Percentiles rank a stretch among this genome's conserved stretches.
These are phyloP conservation scores for Aspergillus melleus DNA, from an alignment of 2,329 filamentous ascomycete species.

Conservation along the genomic window DNA sequence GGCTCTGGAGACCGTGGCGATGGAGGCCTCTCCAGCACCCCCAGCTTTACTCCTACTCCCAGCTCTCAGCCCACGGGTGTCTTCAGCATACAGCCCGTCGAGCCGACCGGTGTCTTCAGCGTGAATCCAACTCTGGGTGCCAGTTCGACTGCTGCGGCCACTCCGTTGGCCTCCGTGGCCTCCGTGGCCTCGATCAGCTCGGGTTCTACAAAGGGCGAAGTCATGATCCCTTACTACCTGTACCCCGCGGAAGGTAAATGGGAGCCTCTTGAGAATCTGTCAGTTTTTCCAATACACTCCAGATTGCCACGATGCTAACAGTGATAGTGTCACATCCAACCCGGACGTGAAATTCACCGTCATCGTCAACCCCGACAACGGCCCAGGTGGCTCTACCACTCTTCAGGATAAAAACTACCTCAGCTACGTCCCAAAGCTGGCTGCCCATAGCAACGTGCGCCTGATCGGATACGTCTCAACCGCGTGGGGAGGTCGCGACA, in stretches of 20 bases:
- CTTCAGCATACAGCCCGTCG: neutral
- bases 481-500: neutral
- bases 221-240: neutral
- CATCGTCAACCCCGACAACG: slow-evolving; percentile 23
- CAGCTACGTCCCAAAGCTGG: neutral
- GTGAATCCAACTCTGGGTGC: neutral
- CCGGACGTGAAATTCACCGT: slow-evolving; percentile 20
- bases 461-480: neutral
- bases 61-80: neutral
- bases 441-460: neutral
- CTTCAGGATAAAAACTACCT: slow-evolving; percentile 13
- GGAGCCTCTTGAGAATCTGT: neutral
- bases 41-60: neutral
- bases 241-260: neutral
- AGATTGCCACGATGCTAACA: neutral
- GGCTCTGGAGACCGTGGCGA: neutral
- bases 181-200: neutral
- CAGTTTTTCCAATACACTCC: neutral
- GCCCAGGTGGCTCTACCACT: slow-evolving; percentile 8
- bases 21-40: neutral
- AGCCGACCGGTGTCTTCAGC: neutral
- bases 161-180: neutral
- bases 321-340: slow-evolving; percentile 1
- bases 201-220: neutral
- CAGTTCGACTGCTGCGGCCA: neutral